Percentiles rank a stretch among this genome's conserved stretches.
Conservation (phyloP, 768 basidiomycete species). For the Ramaria rubella region DNA sequence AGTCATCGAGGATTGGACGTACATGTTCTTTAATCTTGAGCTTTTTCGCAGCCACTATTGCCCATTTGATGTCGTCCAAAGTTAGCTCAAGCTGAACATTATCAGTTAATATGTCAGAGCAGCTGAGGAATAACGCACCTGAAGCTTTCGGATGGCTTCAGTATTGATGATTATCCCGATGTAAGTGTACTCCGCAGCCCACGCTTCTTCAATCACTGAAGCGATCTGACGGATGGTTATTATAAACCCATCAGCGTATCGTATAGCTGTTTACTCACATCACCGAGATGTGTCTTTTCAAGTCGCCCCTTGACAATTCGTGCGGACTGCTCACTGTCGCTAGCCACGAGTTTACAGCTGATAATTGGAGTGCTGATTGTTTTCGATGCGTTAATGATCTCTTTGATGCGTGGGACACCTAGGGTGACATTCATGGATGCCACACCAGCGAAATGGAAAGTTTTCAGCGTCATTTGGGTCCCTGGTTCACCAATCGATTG, state of each 20-base stretch:
- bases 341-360: conserved; percentile 85
- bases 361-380: conserved; percentile 96
- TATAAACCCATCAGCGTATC: background rate
- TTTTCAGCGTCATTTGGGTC: conserved; percentile 99
- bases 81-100: conserved; percentile 75
- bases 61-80: conserved; percentile 88
- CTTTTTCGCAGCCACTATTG: conserved; percentile 79
- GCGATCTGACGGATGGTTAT: conserved; percentile 54
- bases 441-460: conserved; percentile 99
- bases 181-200: conserved; percentile 89
- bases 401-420: conserved; percentile 99
- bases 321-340: conserved; percentile 86
- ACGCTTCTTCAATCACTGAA: conserved; percentile 89
- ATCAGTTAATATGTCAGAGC: background rate
- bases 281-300: conserved; percentile 91
- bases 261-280: conserved; percentile 45
- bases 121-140: conserved; percentile 39
- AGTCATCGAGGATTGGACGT: conserved; percentile 4
- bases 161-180: conserved; percentile 89
- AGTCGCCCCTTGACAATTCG: conserved; percentile 95
- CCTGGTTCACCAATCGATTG: conserved; percentile 99
- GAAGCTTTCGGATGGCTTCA: conserved; percentile 81
- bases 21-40: conserved; percentile 90
- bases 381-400: conserved; percentile 99
- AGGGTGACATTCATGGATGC: conserved; percentile 99